phyloP scores from a whole-genome alignment of 768 basidiomycete species.

The Cyathus striatus region DNA sequence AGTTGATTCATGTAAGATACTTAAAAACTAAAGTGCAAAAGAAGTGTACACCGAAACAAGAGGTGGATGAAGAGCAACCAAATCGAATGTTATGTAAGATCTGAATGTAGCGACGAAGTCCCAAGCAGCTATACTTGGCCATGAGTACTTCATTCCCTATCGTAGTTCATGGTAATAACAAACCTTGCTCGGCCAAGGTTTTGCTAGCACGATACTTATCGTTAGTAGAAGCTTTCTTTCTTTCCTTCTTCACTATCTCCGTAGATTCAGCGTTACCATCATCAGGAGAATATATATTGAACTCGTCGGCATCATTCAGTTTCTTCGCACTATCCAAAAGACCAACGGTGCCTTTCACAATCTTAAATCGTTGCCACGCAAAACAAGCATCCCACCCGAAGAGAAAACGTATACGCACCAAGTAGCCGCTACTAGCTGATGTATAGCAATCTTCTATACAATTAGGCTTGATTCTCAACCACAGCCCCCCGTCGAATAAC shows the following conservation, averaged over 20 bases:
- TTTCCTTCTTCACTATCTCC: slow-evolving; percentile 42
- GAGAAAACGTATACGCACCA: no score
- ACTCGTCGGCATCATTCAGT: slow-evolving; percentile 2
- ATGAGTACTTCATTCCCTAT: neutral
- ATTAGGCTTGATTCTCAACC: no score
- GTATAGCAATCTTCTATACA: no score
- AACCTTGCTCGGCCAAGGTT: slow-evolving; percentile 53
- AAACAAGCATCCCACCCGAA: no score
- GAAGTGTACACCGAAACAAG: no score
- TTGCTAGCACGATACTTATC: slow-evolving; percentile 55
- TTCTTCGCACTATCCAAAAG: no score
- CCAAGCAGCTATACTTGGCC: slow-evolving; percentile 31
- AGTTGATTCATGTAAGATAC: neutral
- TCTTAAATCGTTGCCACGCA: no score
- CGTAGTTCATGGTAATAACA: slow-evolving; percentile 1
- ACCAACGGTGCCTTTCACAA: no score
- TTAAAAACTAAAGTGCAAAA: no score
- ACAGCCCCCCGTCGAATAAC: no score
- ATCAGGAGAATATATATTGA: slow-evolving; percentile 33
- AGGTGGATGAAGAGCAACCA: slow-evolving; percentile 51
- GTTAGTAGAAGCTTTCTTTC: slow-evolving; percentile 31
- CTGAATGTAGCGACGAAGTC: slow-evolving; percentile 38
- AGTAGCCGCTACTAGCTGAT: no score
- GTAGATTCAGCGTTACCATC: slow-evolving; percentile 58
- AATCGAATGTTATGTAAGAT: slow-evolving; percentile 38